phyloP scores from a whole-genome alignment of 2,329 filamentous ascomycete species.

The Colletotrichum sp. region DNA sequence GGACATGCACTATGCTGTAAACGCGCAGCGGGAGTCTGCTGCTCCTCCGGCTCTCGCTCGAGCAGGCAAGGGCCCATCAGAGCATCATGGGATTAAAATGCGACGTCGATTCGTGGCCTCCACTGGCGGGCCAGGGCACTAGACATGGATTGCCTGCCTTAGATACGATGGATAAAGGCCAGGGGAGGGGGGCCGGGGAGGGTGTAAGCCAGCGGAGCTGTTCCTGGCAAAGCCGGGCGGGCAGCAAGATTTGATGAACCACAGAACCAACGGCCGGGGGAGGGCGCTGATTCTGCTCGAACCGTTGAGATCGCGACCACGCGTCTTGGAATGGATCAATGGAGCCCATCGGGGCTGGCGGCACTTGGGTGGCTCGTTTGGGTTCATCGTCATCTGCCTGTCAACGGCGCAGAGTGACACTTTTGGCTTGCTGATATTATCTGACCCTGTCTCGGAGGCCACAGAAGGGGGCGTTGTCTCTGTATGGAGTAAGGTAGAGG shows the following conservation, averaged over 20 bases:
- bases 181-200: background rate
- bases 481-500: background rate
- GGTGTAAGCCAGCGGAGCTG: background rate
- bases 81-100: conserved; percentile 9
- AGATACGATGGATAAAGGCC: background rate
- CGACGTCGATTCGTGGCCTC: conserved; percentile 11
- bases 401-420: background rate
- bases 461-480: background rate
- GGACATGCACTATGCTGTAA: background rate
- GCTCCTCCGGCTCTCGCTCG: background rate
- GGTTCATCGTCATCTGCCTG: background rate
- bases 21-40: background rate
- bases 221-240: background rate
- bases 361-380: background rate
- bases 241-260: conserved; percentile 2
- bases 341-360: background rate
- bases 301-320: background rate
- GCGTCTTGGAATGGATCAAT: background rate
- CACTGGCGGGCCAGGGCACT: background rate
- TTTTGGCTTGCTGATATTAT: background rate
- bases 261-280: background rate
- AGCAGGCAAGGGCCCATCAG: background rate
- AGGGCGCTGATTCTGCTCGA: background rate
- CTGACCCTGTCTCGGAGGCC: conserved; percentile 8
- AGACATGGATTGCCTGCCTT: conserved; percentile 3